Evolutionary conservation across 2,329 filamentous ascomycete species (phyloP), one percentile per base, ranked within the genome.

Genomic region (Celoporthe dispersa): DNA sequence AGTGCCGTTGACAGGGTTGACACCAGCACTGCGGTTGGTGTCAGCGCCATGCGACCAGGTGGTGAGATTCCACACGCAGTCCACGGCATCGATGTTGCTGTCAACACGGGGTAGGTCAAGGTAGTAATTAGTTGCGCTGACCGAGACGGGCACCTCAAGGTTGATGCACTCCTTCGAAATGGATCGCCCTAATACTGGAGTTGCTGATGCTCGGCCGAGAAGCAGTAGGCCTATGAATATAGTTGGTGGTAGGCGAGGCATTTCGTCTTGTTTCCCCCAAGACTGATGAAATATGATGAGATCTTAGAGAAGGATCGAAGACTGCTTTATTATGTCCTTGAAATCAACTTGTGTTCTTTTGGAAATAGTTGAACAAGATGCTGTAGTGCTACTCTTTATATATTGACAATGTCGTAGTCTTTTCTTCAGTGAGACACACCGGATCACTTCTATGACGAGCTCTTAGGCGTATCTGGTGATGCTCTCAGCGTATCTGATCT

Each of bases 1-100:
- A 3, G 70, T 71, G 12, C 61, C 53, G 33, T 72, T 67, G 62
- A 75, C 66, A 33, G 68, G 51, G 3, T 71, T 51, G 25, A 41
- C n/a, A 14, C 73, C 73, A 14, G 64, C 41, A 44, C 68, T 39
- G 53, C 67, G 74, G 25, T 39, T 39, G n/a, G 37, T 33, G n/a
- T 31, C 57, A 35, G 62, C 22, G 63, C 67, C 51, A 59, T 64
- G 66, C 31, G 66, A 63, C 72, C 72, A 75, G 35, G 73, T 73
- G 31, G 73, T 74, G 31, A 73, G 59, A 68, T 73, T 70, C 48
- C 73, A 68, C 22, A 71, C 66, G 73, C 74, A 78, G 66, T 74
- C 73, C n/a, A 73, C 71, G n/a, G 74, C 76, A 14, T 78, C 73
- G 48, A 75, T 74, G 64, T 73, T 75, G 72, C 64, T 77, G 68